These are phyloP conservation scores for Passalora sequoiae DNA, from an alignment of 2,329 filamentous ascomycete species.

Conservation along the genomic window DNA sequence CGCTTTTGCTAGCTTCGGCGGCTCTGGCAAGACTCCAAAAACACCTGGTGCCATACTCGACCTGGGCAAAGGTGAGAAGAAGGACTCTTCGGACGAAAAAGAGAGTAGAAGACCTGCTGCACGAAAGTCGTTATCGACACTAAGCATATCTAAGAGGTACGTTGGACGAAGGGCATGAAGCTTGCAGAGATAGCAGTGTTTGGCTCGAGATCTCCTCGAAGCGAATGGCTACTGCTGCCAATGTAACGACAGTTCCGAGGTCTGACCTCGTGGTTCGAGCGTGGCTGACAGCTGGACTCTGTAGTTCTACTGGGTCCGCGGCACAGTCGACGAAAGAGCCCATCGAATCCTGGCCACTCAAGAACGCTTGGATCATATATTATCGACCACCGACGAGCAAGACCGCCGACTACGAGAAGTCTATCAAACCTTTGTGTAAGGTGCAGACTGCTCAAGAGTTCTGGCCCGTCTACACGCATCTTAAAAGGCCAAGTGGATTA, in stretches of 20 bases:
- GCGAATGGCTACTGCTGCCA: too few relatives aligned
- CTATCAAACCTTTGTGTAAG: constrained; percentile 76
- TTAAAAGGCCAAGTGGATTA: constrained; percentile 81
- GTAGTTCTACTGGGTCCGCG: too few relatives aligned
- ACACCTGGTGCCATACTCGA: constrained; percentile 69
- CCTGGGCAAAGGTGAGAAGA: constrained; percentile 62
- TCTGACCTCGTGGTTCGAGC: too few relatives aligned
- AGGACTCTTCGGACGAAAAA: constrained; percentile 47
- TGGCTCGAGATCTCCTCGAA: too few relatives aligned
- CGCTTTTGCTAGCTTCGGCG: constrained; percentile 82
- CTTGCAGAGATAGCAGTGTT: too few relatives aligned
- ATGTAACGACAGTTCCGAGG: too few relatives aligned
- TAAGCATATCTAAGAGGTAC: constrained; percentile 15
- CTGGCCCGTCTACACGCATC: constrained; percentile 79
- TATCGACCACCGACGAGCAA: constrained; percentile 95
- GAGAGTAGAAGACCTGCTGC: constrained; percentile 21
- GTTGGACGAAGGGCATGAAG: too few relatives aligned
- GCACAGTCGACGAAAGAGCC: constrained; percentile 35
- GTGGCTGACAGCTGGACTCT: too few relatives aligned
- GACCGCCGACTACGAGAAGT: constrained; percentile 97
- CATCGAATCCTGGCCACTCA: constrained; percentile 52
- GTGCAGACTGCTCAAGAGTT: constrained; percentile 85
- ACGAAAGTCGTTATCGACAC: constrained; percentile 26
- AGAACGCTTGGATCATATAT: constrained; percentile 93
- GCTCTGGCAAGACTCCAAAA: constrained; percentile 75